A percentile compares a stretch with the other conserved stretches of the same genome.
Evolutionary conservation across 2,329 filamentous ascomycete genomes (phyloP).

Genomic region (Ceratocystis colombiana): DNA sequence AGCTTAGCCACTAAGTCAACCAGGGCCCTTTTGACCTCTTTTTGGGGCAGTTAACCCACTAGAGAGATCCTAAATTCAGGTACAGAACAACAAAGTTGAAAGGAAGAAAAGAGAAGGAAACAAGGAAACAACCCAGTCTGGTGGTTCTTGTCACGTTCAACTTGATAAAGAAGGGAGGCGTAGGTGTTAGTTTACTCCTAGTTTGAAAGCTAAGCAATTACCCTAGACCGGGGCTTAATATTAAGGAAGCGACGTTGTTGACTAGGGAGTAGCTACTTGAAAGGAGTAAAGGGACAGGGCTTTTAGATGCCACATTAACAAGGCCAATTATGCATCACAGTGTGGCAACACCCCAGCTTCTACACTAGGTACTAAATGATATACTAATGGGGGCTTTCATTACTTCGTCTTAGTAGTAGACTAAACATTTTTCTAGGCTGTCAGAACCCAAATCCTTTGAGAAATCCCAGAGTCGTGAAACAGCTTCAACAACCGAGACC

Average conservation of each 20-base stretch:
- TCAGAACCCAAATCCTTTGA: neutral
- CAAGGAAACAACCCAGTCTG: constrained; percentile 7
- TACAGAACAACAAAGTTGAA: neutral
- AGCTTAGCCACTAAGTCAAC: neutral
- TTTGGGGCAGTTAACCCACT: neutral
- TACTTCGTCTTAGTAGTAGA: neutral
- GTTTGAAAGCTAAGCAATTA: neutral
- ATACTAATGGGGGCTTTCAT: neutral
- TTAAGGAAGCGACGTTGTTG: constrained; percentile 6
- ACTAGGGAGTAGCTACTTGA: neutral
- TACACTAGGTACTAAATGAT: neutral
- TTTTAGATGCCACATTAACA: constrained; percentile 9
- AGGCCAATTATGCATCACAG: neutral
- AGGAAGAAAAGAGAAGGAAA: neutral
- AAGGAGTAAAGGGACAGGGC: neutral
- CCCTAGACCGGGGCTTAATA: constrained; percentile 8
- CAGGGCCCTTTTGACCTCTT: constrained; percentile 1
- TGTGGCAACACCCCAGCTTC: neutral
- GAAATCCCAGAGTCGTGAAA: constrained; percentile 4
- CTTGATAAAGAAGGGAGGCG: neutral
- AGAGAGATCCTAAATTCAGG: constrained; percentile 12
- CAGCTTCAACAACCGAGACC: neutral
- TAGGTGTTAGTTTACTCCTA: neutral
- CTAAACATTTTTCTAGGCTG: neutral
- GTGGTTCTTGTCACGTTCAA: neutral